Conservation (phyloP, 345 rosid genomes). For the Heritiera fomes region DNA sequence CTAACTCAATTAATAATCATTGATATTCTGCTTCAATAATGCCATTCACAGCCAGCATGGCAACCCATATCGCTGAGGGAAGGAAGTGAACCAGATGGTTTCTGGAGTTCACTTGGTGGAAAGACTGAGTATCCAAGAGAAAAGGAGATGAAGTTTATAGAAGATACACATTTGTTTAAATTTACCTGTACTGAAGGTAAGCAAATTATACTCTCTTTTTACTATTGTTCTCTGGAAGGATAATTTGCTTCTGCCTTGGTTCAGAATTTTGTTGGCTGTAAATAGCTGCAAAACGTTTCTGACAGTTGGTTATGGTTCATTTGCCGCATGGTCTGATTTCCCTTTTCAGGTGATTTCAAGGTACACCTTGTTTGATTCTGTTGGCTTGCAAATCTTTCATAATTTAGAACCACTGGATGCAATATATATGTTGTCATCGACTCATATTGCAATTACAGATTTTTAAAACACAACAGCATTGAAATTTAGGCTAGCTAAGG, state of each 20-base stretch:
- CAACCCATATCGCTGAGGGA: conserved; percentile 73
- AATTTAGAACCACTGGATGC: conserved; percentile 2
- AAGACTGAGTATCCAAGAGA: conserved; percentile 72
- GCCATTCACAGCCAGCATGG: conserved; percentile 60
- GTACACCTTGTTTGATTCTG: conserved; percentile 37
- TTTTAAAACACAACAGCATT: neutral
- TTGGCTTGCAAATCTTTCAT: conserved; percentile 14
- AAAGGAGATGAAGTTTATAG: conserved; percentile 47
- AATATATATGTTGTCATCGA: neutral
- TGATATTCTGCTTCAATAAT: conserved; percentile 15
- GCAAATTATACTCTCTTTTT: conserved; percentile 35
- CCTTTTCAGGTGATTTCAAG: conserved; percentile 73
- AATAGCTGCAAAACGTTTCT: conserved; percentile 42
- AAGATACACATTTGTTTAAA: conserved; percentile 68
- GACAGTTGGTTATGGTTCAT: conserved; percentile 42
- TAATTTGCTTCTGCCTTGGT: conserved; percentile 43
- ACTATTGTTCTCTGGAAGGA: conserved; percentile 31
- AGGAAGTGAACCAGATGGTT: conserved; percentile 75
- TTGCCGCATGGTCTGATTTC: conserved; percentile 45
- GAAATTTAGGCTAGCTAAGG: neutral
- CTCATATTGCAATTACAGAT: neutral
- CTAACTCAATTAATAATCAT: neutral
- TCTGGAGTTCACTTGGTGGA: conserved; percentile 85
- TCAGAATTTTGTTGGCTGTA: conserved; percentile 47
- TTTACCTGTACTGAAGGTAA: conserved; percentile 52